phyloP scores from a whole-genome alignment of 495 filamentous ascomycete genomes.

The Cryomyces minteri region DNA sequence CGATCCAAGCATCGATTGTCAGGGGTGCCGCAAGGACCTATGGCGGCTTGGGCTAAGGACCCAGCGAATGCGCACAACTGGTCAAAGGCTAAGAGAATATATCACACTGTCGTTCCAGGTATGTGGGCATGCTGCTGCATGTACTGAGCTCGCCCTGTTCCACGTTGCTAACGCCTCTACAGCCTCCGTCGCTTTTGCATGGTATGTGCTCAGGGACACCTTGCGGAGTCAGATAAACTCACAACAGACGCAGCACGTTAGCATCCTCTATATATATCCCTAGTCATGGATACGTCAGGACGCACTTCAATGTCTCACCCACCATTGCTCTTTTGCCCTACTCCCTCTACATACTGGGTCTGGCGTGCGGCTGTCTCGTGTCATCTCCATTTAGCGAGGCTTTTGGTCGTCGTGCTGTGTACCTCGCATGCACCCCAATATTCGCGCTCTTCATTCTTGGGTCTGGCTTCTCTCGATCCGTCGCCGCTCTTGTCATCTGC shows the following conservation, averaged over 20 bases:
- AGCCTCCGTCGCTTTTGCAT: no score
- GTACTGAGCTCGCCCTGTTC: no score
- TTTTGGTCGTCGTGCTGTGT: constrained; percentile 16
- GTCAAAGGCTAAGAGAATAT: neutral
- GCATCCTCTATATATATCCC: constrained; percentile 10
- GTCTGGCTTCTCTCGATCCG: constrained; percentile 15
- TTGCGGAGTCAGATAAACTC: neutral
- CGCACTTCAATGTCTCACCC: constrained; percentile 13
- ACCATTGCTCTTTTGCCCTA: constrained; percentile 15
- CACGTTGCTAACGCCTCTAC: no score
- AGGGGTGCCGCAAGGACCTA: no score
- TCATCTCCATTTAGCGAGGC: constrained; percentile 20
- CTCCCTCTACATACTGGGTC: constrained; percentile 18
- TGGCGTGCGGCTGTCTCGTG: constrained; percentile 18
- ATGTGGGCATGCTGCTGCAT: neutral
- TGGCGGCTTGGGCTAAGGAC: neutral
- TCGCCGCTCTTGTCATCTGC: constrained; percentile 18
- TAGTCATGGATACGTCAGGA: constrained; percentile 8
- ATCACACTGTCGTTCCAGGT: neutral
- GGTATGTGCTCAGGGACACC: neutral
- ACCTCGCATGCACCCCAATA: constrained; percentile 22
- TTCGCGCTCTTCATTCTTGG: constrained; percentile 44
- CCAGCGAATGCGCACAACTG: neutral
- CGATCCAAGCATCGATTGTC: no score
- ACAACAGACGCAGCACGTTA: neutral